Conservation (phyloP, 2,329 filamentous ascomycete species). For the Penicillium sp. region DNA sequence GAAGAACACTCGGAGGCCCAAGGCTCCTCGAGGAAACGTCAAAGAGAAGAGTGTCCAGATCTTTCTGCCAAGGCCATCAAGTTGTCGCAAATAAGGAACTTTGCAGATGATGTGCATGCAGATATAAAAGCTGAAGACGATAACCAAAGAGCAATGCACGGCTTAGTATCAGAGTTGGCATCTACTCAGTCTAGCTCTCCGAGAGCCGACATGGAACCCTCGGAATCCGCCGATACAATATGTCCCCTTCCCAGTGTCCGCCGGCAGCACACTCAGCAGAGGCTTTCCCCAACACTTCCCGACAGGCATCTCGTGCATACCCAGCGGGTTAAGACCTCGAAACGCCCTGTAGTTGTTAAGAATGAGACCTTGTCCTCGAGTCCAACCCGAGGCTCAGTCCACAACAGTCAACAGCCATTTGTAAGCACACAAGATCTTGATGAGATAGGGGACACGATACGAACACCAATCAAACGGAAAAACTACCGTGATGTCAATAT, state of each 20-base stretch:
- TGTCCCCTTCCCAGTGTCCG: conserved; percentile 2
- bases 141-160: neutral
- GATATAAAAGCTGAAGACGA: conserved; percentile 1
- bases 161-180: conserved; percentile 7
- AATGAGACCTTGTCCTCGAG: conserved; percentile 31
- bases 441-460: conserved; percentile 36
- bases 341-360: conserved; percentile 26
- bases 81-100: neutral
- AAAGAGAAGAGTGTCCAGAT: neutral
- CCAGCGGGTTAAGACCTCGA: conserved; percentile 2
- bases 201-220: conserved; percentile 1
- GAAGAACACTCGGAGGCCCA: neutral
- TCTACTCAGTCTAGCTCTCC: conserved; percentile 15
- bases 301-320: neutral
- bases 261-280: conserved; percentile 21
- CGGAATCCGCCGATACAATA: conserved; percentile 5
- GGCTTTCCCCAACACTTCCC: neutral
- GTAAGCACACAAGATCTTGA: conserved; percentile 57
- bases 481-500: conserved; percentile 3
- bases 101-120: neutral
- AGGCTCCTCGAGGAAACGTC: neutral
- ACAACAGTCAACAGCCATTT: conserved; percentile 19
- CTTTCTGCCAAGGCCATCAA: neutral
- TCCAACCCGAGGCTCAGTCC: conserved; percentile 15
- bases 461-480: conserved; percentile 36